Conservation (phyloP, 1,139 yeast genomes). For the Yarrowia galli region DNA sequence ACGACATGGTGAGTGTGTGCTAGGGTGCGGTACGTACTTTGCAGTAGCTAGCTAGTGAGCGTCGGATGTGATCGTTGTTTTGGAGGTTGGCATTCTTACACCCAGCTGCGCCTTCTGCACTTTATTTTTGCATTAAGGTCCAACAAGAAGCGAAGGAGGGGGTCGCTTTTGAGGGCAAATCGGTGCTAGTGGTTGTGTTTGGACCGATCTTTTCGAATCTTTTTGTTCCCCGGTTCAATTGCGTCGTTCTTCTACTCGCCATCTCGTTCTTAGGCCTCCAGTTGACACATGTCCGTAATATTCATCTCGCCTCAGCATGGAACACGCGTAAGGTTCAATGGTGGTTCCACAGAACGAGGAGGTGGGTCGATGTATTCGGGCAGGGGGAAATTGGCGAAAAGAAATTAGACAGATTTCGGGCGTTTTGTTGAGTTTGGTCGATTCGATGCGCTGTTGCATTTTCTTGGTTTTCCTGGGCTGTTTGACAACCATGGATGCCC, state of each 20-base stretch:
- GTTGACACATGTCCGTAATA: not conserved
- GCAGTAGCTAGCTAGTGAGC: too few relatives aligned
- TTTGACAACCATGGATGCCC: not conserved
- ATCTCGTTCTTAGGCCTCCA: not conserved
- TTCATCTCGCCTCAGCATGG: not conserved
- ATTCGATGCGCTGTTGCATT: too few relatives aligned
- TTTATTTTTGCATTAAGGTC: constrained; percentile 8
- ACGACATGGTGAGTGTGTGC: constrained; percentile 34
- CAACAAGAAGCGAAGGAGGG: not conserved
- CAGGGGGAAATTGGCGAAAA: not conserved
- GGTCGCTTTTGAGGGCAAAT: not conserved
- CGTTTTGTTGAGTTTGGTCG: too few relatives aligned
- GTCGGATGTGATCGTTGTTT: not conserved
- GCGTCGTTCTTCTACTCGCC: not conserved
- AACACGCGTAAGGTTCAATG: constrained; percentile 5
- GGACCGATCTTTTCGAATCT: too few relatives aligned
- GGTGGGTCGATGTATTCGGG: not conserved
- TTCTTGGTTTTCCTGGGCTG: too few relatives aligned
- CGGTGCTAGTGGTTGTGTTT: too few relatives aligned
- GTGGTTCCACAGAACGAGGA: not conserved
- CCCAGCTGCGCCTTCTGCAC: not conserved
- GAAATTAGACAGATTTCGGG: not conserved
- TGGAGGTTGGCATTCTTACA: too few relatives aligned
- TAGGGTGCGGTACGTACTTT: not conserved
- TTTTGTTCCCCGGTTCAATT: not conserved